Evolutionary conservation across 371 early-diverging fungal species (phyloP).

Genomic region (Mortierella sp.): DNA sequence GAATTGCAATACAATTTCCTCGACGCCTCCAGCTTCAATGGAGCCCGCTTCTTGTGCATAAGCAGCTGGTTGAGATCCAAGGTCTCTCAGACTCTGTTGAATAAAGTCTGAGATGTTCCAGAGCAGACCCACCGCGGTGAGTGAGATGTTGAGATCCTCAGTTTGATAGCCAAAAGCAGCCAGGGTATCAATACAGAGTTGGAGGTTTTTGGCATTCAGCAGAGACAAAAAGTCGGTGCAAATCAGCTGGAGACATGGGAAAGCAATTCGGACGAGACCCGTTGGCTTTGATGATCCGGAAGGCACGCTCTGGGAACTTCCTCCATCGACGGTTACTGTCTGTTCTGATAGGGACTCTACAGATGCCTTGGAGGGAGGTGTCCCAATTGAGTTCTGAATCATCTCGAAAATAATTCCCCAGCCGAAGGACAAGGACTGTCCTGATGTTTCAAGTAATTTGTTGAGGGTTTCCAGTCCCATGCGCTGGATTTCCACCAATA

Average conservation of each 20-base stretch:
- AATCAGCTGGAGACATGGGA: slow-evolving; percentile 95
- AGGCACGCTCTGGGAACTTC: neutral
- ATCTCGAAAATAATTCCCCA: slow-evolving; percentile 95
- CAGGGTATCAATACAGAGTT: slow-evolving; percentile 86
- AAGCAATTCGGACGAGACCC: slow-evolving; percentile 87
- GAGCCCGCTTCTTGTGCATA: neutral
- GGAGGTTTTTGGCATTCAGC: slow-evolving; percentile 80
- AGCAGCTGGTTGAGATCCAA: slow-evolving; percentile 29
- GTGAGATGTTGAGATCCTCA: slow-evolving; percentile 94
- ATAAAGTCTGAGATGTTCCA: slow-evolving; percentile 93
- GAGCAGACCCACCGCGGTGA: slow-evolving; percentile 92
- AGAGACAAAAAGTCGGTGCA: slow-evolving; percentile 94
- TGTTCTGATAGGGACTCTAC: slow-evolving; percentile 14
- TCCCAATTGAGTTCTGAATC: slow-evolving; percentile 65
- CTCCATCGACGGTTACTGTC: neutral
- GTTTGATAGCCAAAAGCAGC: slow-evolving; percentile 86
- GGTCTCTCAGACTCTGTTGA: slow-evolving; percentile 74
- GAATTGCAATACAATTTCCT: slow-evolving; percentile 42
- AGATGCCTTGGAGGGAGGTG: slow-evolving; percentile 1
- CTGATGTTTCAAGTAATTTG: slow-evolving; percentile 90
- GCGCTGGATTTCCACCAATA: slow-evolving; percentile 81
- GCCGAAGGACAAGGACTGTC: slow-evolving; percentile 87
- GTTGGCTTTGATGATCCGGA: slow-evolving; percentile 35
- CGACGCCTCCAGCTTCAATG: slow-evolving; percentile 1
- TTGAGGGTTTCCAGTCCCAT: slow-evolving; percentile 91